Percentiles rank a stretch among this genome's conserved stretches.
Conservation (phyloP, 2,329 filamentous ascomycete species). For the Grosmannia penicillata region DNA sequence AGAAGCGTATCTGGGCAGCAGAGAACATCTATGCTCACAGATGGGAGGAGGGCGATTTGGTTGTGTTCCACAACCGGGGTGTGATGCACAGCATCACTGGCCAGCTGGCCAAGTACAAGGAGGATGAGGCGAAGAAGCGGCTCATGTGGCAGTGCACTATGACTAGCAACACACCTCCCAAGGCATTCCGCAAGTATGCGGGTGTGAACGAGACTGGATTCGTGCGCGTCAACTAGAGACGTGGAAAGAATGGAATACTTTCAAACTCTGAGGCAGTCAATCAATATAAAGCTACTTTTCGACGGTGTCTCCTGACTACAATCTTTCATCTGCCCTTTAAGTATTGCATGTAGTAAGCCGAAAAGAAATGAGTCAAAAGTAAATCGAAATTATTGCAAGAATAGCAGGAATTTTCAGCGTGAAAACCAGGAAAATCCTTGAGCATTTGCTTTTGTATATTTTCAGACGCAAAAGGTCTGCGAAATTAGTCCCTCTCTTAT, state of each 20-base stretch:
- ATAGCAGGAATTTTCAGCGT: no score
- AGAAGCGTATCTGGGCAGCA: slow-evolving; percentile 27
- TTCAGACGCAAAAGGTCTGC: no score
- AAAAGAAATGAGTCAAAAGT: no score
- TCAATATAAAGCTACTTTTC: no score
- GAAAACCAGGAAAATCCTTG: no score
- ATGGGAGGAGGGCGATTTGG: slow-evolving; percentile 63
- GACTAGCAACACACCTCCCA: slow-evolving; percentile 7
- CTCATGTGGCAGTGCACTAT: slow-evolving; percentile 69
- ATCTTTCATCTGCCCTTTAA: no score
- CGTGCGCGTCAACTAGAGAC: neutral
- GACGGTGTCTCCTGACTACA: no score
- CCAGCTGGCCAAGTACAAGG: slow-evolving; percentile 35
- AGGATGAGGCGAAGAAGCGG: slow-evolving; percentile 48
- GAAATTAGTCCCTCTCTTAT: no score
- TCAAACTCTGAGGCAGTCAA: no score
- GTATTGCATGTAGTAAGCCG: no score
- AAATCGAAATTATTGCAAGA: no score
- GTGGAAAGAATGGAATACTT: neutral
- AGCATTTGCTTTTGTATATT: no score
- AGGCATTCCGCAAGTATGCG: slow-evolving; percentile 6
- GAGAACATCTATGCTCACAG: slow-evolving; percentile 56
- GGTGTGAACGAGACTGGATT: slow-evolving; percentile 9
- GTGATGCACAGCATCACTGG: slow-evolving; percentile 63
- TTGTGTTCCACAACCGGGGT: slow-evolving; percentile 66